Evolutionary conservation across 1,284 basidiomycete genomes (phyloP), one percentile per base, ranked within the genome.

Genomic region (Somion occarium): DNA sequence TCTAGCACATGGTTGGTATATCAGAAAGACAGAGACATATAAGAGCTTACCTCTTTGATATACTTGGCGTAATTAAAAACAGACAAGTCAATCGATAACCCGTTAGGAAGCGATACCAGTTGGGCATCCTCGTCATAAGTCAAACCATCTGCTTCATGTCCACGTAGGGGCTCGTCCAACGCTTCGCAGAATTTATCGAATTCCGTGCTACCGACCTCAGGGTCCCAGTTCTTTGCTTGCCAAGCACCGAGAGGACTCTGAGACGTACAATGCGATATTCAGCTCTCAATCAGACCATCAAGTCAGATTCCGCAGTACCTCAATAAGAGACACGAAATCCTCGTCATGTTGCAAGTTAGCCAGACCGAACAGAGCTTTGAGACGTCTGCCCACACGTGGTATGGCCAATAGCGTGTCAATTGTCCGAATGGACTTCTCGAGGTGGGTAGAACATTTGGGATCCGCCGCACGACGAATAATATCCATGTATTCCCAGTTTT

Each of bases 401-500:
- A 72, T 59, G 13, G 73, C 64, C 38, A 91, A 76, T 9, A 91
- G 69, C 2, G 66, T 46, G 51, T 93, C 91, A 51, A 94, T 78
- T 11, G 74, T 73, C 37, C 71, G 60, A 50, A 93, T 76, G 0
- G 86, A 73, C 4, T 77, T 74, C 59, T 87, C 80, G 24, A 98
- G 72, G 53, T 87, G 81, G 7, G 68, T 64, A 9, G 88, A 82
- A 64, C 94, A 97, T 27, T 72, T 76, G 0, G 79, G 73, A 58
- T 89, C 82, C 1, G 87, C 91, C 24, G 86, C 86, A 20, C 74
- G 73, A 38, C 90, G 82, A 61, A 97, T 92, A 42, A 93, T 78
- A 49, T 94, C 92, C 75, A 85, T 88, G 69, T 96, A 97, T 68
- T 90, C 81, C 87, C 88, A 90, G 60, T 87, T 86, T 52, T 78